These are phyloP conservation scores for Heterobasidion parviporum DNA, from an alignment of 1,284 basidiomycete species.

Conservation along the genomic window DNA sequence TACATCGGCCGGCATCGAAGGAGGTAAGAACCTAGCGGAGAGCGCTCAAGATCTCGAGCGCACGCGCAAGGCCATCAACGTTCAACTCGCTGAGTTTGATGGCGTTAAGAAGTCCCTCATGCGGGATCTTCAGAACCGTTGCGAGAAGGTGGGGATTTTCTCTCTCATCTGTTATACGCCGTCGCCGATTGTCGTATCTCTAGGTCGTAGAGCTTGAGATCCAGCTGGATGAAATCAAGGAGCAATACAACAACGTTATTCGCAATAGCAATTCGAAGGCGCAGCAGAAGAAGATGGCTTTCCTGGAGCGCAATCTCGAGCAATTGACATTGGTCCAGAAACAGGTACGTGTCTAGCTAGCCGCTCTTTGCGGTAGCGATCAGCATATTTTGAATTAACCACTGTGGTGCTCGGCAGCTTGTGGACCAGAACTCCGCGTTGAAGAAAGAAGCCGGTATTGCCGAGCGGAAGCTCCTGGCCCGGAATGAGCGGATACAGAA, in stretches of 20 bases:
- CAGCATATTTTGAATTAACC: neutral
- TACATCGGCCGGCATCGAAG: constrained; percentile 93
- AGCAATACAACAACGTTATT: constrained; percentile 98
- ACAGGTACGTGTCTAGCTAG: constrained; percentile 48
- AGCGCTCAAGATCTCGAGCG: constrained; percentile 96
- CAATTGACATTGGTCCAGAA: constrained; percentile 96
- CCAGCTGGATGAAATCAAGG: constrained; percentile 96
- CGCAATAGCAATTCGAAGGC: constrained; percentile 96
- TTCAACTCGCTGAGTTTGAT: constrained; percentile 97
- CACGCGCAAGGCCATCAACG: constrained; percentile 93
- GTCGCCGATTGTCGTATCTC: constrained; percentile 8
- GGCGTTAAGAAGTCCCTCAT: constrained; percentile 98
- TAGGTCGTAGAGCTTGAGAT: constrained; percentile 99
- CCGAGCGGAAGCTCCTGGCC: constrained; percentile 92
- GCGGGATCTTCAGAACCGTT: constrained; percentile 98
- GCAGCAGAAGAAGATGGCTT: constrained; percentile 99
- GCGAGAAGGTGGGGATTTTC: constrained; percentile 77
- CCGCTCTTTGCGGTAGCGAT: neutral
- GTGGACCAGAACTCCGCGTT: constrained; percentile 97
- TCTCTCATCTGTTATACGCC: constrained; percentile 5
- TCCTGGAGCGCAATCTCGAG: constrained; percentile 95
- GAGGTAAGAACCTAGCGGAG: constrained; percentile 93
- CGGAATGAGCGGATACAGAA: constrained; percentile 97
- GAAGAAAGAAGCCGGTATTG: constrained; percentile 97
- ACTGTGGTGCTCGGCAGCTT: constrained; percentile 43